Base-by-base conservation (phyloP, 148 eudicot species). In the Dysphania ambrosioides region DNA sequence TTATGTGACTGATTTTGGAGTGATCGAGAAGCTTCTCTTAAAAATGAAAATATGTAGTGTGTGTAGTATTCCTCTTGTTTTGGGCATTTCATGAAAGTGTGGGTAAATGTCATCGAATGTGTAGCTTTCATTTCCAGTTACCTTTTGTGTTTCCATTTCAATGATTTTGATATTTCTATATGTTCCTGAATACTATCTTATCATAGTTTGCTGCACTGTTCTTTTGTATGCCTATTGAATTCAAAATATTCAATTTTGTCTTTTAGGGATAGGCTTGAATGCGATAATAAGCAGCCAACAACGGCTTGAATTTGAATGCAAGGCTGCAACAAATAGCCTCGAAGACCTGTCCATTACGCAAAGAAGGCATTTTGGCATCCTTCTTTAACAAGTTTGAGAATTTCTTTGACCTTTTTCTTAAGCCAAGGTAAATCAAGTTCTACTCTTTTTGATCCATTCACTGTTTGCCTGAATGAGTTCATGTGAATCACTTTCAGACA, bases 251-350 rank as follows among this genome's bases (percentile, higher is more conserved):
- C 23, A n/a, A n/a, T 57, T 69, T 59, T 47, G 53, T 30, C 81
- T 80, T 73, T 44, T 87, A 95, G 99, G 99, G 79, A 83, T 95
- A 72, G 99, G 99, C 57, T 84, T 95, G 80, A 95, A 95, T 90
- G 88, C 92, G 89, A 88, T 80, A 92, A 95, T 72, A 85, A 85
- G 79, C 81, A 85, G 49, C 98, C 97, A 2, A 87, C 93, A 8
- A 89, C 88, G n/a, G n/a, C n/a, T 72, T 92, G 90, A n/a, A n/a
- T 82, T 84, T 95, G 84, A 95, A 95, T 88, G 85, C 89, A 35
- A 79, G 68, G 73, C 80, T 92, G 72, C 86, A 75, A 72, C 87
- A 83, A 72, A 58, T 86, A 80, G 82, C 85, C 68, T 81, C 86
- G 78, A 71, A 34, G 66, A 60, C 77, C 56, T 78, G 76, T 80